Conservation (phyloP, 345 rosid species). For the Gossypium stocksii region DNA sequence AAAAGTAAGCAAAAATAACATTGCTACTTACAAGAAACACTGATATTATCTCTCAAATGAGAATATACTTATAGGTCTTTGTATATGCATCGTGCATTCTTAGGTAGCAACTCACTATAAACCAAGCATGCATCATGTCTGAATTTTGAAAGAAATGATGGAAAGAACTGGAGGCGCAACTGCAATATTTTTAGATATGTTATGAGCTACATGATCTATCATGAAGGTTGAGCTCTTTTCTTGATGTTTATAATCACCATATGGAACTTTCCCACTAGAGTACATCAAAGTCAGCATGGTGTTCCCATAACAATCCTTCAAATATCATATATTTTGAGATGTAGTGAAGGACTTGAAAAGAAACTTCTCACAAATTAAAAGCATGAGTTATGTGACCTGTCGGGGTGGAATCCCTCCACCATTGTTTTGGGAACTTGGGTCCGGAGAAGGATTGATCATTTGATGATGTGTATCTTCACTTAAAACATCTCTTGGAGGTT, state of each 20-base stretch:
- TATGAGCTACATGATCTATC: not conserved
- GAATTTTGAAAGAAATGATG: not conserved
- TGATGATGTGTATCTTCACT: constrained; percentile 32
- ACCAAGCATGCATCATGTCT: not conserved
- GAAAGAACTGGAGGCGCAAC: not conserved
- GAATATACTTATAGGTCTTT: not conserved
- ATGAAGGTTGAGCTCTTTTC: not conserved
- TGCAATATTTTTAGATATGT: constrained; percentile 3
- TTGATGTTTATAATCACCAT: not conserved
- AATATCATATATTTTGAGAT: not conserved
- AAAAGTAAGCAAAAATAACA: not conserved
- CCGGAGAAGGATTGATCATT: constrained; percentile 36
- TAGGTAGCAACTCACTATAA: not conserved
- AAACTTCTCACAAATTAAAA: not conserved
- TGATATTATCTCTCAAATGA: not conserved
- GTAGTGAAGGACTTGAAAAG: not conserved
- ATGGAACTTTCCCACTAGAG: not conserved
- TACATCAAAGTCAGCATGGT: not conserved
- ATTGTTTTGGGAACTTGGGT: constrained; percentile 34
- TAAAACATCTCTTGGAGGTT: constrained; percentile 38
- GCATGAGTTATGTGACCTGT: constrained; percentile 42
- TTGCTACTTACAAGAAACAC: not conserved
- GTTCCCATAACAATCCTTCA: not conserved
- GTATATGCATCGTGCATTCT: not conserved
- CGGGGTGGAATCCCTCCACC: constrained; percentile 40